Base-by-base conservation (phyloP, 2,329 filamentous ascomycete species). In the Ophiostoma ips region DNA sequence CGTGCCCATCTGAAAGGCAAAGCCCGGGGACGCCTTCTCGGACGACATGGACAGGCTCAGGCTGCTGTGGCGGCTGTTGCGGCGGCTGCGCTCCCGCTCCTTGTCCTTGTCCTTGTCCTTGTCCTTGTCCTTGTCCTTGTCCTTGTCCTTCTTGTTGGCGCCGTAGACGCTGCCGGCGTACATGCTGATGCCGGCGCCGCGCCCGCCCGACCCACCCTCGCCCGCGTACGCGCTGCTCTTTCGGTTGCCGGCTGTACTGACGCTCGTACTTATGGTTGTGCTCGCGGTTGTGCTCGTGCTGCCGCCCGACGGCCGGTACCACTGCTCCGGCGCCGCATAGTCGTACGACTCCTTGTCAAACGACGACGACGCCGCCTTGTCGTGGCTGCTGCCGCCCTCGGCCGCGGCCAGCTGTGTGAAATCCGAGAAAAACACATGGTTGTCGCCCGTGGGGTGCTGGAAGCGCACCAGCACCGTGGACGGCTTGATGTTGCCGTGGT, bases 311-410 rank as follows among this genome's bases (percentile, higher is more conserved):
- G 67, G 67, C 36, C 65, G 70, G 59, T 67, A 69, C 69, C 75
- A 76, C 50, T 76, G 71, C 58, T 89, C 84, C 1, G 84, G 84
- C 0, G 84, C 80, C 1, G 77, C 76, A 58, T 87, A 87, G 58
- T 85, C 79, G 63, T 87, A 87, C 9, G 70, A 69, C 60, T 87
- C 84, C 54, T 79, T 79, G 56, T 84, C 79, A 54, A 82, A 79
- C 3, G 66, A 69, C 2, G n/a, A n/a, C n/a, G n/a, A n/a, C n/a
- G n/a, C n/a, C n/a, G 60, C 61, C 55, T 66, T 67, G 52, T 71
- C 70, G n/a, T 43, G 24, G 48, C 44, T 37, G 65, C 61, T 4
- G 24, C 13, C 24, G 51, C 12, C 69, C n/a, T n/a, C n/a, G n/a
- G 54, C 58, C 67, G 54, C 58, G 69, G 55, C 70, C 66, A 30